Base-by-base conservation (phyloP, 306 rosid genomes). In the Prunus fruticosa region DNA sequence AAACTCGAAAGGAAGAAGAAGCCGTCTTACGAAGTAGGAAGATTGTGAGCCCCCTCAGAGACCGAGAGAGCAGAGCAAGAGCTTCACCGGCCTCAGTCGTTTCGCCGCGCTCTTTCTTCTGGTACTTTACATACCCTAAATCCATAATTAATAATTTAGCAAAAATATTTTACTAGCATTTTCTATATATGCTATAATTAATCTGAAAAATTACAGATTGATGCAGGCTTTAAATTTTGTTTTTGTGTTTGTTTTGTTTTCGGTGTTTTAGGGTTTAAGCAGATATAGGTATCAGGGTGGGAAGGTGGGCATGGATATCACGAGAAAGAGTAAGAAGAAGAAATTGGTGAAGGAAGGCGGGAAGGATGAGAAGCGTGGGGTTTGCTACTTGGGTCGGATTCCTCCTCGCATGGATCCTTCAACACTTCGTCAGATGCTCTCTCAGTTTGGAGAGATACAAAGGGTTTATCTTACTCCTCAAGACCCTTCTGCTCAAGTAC, bases 381-480 rank as follows among this genome's bases (percentile, higher is more conserved):
- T 95, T 54, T 92, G 97, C 79, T 92, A 90, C 73, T 28, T 91
- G 82, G 88, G 97, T 78, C 89, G 96, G 8, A 87, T 95, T 70
- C 97, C 98, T 2, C 98, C 93, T 16, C 95, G 82, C 64, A 94
- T 92, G 97, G 91, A 92, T 80, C 95, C 81, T 19, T 69, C 84
- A 58, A 86, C 82, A 73, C 91, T 95, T 79, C 92, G 92, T 11
- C 91, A 83, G 53, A 80, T 89, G 80, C 90, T 95, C 65, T 89
- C 96, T 4, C 95, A 88, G 71, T 85, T 62, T 46, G 98, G 93
- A 20, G 95, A 92, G 62, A 80, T 95, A 51, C 83, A 81, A 15
- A 85, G 96, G 77, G 82, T 95, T 66, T 95, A 86, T 87, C 92
- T 95, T 58, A 75, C 84, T 12, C 93, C 95, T 54, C 81, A 84